Base-by-base conservation (phyloP, 225 moss, liverwort and hornwort genomes). In the Polytrichum commune region DNA sequence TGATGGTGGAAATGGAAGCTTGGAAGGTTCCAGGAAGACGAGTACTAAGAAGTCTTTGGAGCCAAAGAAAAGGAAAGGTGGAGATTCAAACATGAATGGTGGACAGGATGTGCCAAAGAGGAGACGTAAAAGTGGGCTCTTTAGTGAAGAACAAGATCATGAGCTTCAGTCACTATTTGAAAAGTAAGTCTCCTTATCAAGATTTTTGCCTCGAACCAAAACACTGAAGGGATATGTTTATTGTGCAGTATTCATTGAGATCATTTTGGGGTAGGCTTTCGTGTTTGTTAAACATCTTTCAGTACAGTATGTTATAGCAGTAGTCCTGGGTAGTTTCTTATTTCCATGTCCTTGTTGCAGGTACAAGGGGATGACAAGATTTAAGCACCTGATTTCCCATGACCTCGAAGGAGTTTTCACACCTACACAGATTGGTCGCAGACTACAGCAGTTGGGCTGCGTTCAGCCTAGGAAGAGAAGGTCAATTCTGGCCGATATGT, bases 61-160 rank as follows among this genome's bases (percentile, higher is more conserved):
- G 58, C 22, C 58, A 22, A 76, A 65, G 54, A 81, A 85, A 56
- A 64, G 77, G 54, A 69, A 46, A 75, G 29, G 27, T 46, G 69
- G 61, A 60, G 38, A 25, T 60, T 35, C 19, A 8, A 22, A 25
- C 29, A 33, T 23, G 8, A 28, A 57, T 38, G 64, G 29, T 27
- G 55, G 64, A 24, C 29, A 55, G 35, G 73, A 68, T 24, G 67
- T 28, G 5, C 22, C 60, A 27, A 85, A 78, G 75, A 70, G 75
- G 27, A 63, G 78, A 73, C 75, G 73, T 23, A 85, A 69, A 74
- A 73, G 64, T 68, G 81, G 81, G 27, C 60, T 79, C 23, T 81
- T 81, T 57, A 81, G 78, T 71, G 76, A 81, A 70, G 81, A 78
- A 67, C 78, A 85, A 73, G 85, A 85, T 53, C 67, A 85, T 60